Base-by-base conservation (phyloP, 1,139 yeast genomes). In the Diutina mesorugosa region DNA sequence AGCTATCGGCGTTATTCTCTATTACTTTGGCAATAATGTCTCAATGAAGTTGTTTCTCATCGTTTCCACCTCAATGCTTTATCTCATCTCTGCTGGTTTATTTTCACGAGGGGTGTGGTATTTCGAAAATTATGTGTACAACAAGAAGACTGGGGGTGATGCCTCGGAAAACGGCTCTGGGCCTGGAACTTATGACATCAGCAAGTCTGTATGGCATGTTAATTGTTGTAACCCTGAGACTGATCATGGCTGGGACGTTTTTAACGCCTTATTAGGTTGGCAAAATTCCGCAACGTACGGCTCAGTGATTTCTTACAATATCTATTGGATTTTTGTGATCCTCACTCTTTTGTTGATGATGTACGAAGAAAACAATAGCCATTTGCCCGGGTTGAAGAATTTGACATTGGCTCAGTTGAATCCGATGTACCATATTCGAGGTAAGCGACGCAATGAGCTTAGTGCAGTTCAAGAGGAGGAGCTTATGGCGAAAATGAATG, bases 381-480 rank as follows among this genome's bases (percentile, higher is more conserved):
- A 50, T 29, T 50, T 50, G 28, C 53, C 53, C 1, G 14, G 14
- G 10, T 16, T 30, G 45, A 30, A 50, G 45, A 16, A n/a, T n/a
- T 29, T 29, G 10, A 50, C 53, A 5, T 50, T 50, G 45, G 45
- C 41, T n/a, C 41, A 50, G 32, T 50, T 50, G 28, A 50, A 50
- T 45, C 53, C 53, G 16, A 50, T 50, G 53, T 50, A 50, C n/a
- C 29, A 32, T 6, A 50, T 50, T 32, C 32, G 32, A 18, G 53
- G 53, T 16, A 50, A 50, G 53, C n/a, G 16, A 7, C 32, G 32
- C 29, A 32, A 32, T 6, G 10, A 50, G 45, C 18, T 50, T 38
- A 30, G 81, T 50, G 69, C 70, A 54, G 78, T 69, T 45, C 82
- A 86, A 70, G 77, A 80, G 64, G 78, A 76, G 47, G 78, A 72